Evolutionary conservation across 2,329 filamentous ascomycete species (phyloP).

Genomic region (Diaporthe caulivora): DNA sequence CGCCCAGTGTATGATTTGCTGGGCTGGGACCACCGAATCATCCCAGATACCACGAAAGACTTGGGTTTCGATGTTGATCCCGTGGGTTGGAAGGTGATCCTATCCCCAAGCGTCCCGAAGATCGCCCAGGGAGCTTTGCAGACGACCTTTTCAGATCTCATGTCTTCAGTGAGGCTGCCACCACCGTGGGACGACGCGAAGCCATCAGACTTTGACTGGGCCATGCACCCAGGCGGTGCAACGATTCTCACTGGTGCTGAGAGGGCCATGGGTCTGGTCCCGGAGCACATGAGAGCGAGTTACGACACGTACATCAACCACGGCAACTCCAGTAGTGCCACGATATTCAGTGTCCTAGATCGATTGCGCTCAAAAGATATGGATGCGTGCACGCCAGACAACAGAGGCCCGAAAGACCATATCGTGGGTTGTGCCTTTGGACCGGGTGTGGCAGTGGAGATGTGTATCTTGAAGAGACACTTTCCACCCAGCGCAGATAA

Average conservation of each 20-base stretch:
- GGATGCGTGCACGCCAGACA: constrained; percentile 66
- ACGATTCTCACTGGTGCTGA: constrained; percentile 76
- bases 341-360: constrained; percentile 76
- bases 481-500: constrained; percentile 44
- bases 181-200: constrained; percentile 56
- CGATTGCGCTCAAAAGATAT: constrained; percentile 70
- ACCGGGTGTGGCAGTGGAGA: constrained; percentile 76
- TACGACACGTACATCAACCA: constrained; percentile 77
- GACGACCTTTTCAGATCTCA: constrained; percentile 67
- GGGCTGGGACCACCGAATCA: constrained; percentile 73
- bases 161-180: constrained; percentile 53
- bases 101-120: constrained; percentile 71
- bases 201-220: constrained; percentile 77
- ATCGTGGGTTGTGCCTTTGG: constrained; percentile 78
- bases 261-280: constrained; percentile 65
- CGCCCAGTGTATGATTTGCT: constrained; percentile 70
- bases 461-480: constrained; percentile 72
- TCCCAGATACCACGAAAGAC: constrained; percentile 72
- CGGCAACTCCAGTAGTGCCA: constrained; percentile 78
- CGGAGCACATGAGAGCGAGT: constrained; percentile 77
- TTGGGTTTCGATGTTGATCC: constrained; percentile 76
- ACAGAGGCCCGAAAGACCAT: constrained; percentile 63
- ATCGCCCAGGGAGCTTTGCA: constrained; percentile 64
- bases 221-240: constrained; percentile 77
- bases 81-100: constrained; percentile 75